Percentiles rank a stretch among this genome's conserved stretches.
These are phyloP conservation scores for Saturnispora saitoi DNA, from an alignment of 805 yeast genomes.

Conservation along the genomic window DNA sequence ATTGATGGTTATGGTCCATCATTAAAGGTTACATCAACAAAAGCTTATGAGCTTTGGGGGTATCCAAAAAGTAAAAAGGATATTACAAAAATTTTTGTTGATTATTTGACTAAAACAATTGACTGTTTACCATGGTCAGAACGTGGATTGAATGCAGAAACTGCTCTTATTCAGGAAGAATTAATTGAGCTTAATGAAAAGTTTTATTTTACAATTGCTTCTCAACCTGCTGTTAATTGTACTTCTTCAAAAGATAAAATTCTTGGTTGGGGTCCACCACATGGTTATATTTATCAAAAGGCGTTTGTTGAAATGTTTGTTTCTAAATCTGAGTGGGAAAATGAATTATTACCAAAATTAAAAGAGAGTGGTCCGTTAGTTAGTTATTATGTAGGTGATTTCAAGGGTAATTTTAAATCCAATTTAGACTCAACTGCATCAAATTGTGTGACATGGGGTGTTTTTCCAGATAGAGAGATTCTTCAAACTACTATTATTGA, in stretches of 20 bases:
- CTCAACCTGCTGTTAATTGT: constrained; percentile 91
- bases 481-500: constrained; percentile 90
- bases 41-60: constrained; percentile 76
- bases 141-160: constrained; percentile 76
- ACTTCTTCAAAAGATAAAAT: constrained; percentile 71
- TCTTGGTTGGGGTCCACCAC: constrained; percentile 95
- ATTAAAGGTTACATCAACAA: constrained; percentile 60
- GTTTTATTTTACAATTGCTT: constrained; percentile 80
- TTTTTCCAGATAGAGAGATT: constrained; percentile 82
- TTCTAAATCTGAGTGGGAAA: constrained; percentile 63
- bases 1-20: constrained; percentile 96
- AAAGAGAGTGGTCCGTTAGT: constrained; percentile 37
- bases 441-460: constrained; percentile 97
- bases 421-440: constrained; percentile 49
- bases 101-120: constrained; percentile 66
- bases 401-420: constrained; percentile 47
- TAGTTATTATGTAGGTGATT: constrained; percentile 70
- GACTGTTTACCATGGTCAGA: constrained; percentile 90
- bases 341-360: constrained; percentile 43
- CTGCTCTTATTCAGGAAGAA: constrained; percentile 88
- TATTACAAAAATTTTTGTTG: constrained; percentile 55
- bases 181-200: constrained; percentile 65
- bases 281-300: constrained; percentile 86
- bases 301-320: constrained; percentile 87
- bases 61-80: constrained; percentile 54